Evolutionary conservation across 352 stramenopile genomes (phyloP).

Genomic region (Poterioochromonas sp.): DNA sequence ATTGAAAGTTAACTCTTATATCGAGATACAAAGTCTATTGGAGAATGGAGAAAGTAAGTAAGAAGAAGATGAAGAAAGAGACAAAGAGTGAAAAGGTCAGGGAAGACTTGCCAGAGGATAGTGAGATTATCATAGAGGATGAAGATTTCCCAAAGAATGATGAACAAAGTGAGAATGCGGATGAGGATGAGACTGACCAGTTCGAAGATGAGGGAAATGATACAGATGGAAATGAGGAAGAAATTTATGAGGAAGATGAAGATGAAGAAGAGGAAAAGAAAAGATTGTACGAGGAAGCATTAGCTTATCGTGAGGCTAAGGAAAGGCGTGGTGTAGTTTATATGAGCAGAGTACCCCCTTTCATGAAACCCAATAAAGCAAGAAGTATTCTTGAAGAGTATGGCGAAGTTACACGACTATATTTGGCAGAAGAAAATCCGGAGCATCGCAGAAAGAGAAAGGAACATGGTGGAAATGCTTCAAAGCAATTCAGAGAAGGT

Average conservation of each 20-base stretch:
- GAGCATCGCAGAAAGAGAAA: slow-evolving; percentile 34
- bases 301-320: slow-evolving; percentile 42
- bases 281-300: not conserved
- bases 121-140: not conserved
- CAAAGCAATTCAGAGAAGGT: slow-evolving; percentile 50
- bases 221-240: not conserved
- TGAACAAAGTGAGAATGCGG: slow-evolving; percentile 3
- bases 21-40: no score
- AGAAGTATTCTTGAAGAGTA: slow-evolving; percentile 80
- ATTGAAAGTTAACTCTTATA: no score
- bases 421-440: slow-evolving; percentile 91
- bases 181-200: not conserved
- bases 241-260: not conserved
- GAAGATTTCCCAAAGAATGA: not conserved
- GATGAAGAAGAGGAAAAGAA: not conserved
- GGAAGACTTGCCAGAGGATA: not conserved
- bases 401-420: slow-evolving; percentile 82
- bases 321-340: slow-evolving; percentile 69
- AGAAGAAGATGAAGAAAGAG: not conserved
- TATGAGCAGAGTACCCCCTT: slow-evolving; percentile 84
- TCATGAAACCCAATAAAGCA: slow-evolving; percentile 92
- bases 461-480: slow-evolving; percentile 71
- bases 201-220: not conserved
- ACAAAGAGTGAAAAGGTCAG: not conserved
- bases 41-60: no score